Evolutionary conservation across 2,329 filamentous ascomycete genomes (phyloP).

Genomic region (Penicillium sp.): DNA sequence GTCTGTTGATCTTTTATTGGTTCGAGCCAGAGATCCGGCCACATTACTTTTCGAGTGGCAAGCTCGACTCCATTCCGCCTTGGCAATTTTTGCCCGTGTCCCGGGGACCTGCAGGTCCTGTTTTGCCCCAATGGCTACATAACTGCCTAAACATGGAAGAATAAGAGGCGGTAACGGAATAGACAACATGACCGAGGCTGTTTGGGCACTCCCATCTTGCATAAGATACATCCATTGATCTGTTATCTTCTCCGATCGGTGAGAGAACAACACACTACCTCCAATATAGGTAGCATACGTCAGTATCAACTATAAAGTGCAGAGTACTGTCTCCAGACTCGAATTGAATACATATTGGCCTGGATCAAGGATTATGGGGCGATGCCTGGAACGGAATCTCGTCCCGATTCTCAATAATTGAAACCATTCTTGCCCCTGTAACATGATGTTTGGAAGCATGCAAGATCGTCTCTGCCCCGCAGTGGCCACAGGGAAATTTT

Average conservation of each 20-base stretch:
- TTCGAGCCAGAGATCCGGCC: slow-evolving; percentile 6
- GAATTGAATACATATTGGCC: neutral
- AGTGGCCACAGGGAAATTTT: slow-evolving; percentile 17
- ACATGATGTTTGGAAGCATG: slow-evolving; percentile 13
- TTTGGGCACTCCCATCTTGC: slow-evolving; percentile 12
- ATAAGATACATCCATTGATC: slow-evolving; percentile 20
- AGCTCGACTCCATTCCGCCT: slow-evolving; percentile 18
- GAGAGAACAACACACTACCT: neutral
- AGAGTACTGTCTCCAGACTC: neutral
- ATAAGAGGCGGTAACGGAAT: neutral
- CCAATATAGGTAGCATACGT: neutral
- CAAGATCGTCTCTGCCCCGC: slow-evolving; percentile 29
- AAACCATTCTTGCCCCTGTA: neutral
- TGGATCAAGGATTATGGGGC: neutral
- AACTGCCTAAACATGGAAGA: slow-evolving; percentile 11
- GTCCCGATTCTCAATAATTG: slow-evolving; percentile 7
- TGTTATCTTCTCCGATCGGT: neutral
- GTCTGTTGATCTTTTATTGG: slow-evolving; percentile 10
- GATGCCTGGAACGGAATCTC: slow-evolving; percentile 3
- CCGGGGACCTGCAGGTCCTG: slow-evolving; percentile 10
- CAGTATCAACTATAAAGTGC: neutral
- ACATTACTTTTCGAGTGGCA: slow-evolving; percentile 18
- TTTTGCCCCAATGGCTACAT: neutral
- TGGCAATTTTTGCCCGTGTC: neutral
- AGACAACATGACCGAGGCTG: slow-evolving; percentile 12